These are phyloP conservation scores for Brassica carinata DNA, from an alignment of 345 rosid genomes.

Conservation along the genomic window DNA sequence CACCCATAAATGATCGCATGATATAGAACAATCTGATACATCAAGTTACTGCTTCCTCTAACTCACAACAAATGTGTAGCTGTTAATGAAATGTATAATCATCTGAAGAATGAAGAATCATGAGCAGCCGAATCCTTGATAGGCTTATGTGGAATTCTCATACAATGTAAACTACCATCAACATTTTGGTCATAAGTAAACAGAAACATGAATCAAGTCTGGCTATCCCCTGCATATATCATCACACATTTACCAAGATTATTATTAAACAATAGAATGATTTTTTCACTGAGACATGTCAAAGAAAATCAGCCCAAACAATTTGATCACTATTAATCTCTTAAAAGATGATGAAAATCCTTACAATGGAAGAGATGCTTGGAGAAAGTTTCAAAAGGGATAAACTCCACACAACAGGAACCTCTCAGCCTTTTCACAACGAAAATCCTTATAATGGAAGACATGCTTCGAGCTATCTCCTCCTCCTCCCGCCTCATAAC, in stretches of 20 bases:
- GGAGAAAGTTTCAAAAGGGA: not conserved
- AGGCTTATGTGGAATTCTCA: not conserved
- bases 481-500: too few species aligned
- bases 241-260: too few species aligned
- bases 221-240: too few species aligned
- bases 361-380: not conserved
- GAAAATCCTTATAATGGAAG: too few species aligned
- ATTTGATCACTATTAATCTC: not conserved
- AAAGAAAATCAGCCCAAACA: not conserved
- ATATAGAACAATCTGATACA: not conserved
- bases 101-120: not conserved
- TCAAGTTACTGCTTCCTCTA: not conserved
- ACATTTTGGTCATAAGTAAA: too few species aligned
- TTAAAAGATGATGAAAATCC: not conserved
- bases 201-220: too few species aligned
- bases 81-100: not conserved
- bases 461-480: too few species aligned
- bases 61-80: not conserved
- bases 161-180: too few species aligned
- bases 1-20: not conserved
- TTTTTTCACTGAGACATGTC: not conserved
- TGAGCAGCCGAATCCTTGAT: not conserved
- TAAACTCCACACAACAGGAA: not conserved
- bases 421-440: too few species aligned
- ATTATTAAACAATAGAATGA: too few species aligned